Evolutionary conservation across 140 eudicot genomes (phyloP).

Genomic region (Ambrosia hybrid): DNA sequence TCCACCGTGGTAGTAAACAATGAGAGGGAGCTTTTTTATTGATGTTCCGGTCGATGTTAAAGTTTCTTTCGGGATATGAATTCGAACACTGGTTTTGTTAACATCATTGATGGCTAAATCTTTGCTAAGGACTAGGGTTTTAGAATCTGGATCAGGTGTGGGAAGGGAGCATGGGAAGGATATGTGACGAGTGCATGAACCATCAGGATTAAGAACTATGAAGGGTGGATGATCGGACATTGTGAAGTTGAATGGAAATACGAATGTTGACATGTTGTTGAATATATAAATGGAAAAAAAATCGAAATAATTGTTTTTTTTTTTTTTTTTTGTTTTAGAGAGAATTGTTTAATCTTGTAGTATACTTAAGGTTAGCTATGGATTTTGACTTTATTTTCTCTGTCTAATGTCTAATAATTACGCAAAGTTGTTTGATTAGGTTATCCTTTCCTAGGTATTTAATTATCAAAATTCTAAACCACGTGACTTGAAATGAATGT

Average conservation of each 20-base stretch:
- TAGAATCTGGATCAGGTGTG: slow-evolving; percentile 26
- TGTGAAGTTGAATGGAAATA: neutral
- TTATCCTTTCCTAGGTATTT: too few species aligned
- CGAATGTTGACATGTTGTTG: too few species aligned
- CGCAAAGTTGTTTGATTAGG: too few species aligned
- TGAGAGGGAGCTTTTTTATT: slow-evolving; percentile 36
- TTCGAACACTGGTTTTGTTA: slow-evolving; percentile 36
- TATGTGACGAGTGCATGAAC: neutral
- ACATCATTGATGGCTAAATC: slow-evolving; percentile 35
- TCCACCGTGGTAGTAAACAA: slow-evolving; percentile 49
- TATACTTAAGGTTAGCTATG: too few species aligned
- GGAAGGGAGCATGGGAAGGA: neutral
- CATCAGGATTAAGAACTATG: neutral
- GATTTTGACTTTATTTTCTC: too few species aligned
- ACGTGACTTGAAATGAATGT: too few species aligned
- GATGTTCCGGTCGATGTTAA: neutral
- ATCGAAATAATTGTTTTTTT: too few species aligned
- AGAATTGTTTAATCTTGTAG: too few species aligned
- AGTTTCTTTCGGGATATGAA: slow-evolving; percentile 32
- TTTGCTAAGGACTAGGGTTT: slow-evolving; percentile 31
- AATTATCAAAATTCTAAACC: too few species aligned
- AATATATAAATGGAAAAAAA: too few species aligned
- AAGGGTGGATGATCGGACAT: neutral
- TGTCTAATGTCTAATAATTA: too few species aligned
- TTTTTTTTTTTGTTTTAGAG: too few species aligned